Percentiles rank a stretch among this genome's conserved stretches.
These are phyloP conservation scores for Cystobasidiaceae sp. DNA, from an alignment of 1,284 basidiomycete genomes.

Conservation along the genomic window DNA sequence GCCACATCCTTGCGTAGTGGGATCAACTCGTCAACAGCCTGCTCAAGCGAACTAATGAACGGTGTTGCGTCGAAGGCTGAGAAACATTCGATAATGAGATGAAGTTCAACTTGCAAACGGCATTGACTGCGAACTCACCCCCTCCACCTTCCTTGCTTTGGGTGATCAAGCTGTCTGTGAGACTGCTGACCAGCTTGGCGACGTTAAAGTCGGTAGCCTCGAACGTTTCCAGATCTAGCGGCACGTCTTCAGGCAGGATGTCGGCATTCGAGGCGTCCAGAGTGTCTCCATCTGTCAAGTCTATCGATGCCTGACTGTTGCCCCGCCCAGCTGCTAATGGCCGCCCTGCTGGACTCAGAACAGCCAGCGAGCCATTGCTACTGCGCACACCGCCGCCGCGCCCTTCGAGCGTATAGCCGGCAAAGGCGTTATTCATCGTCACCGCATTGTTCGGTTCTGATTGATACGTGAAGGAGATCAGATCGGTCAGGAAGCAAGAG, in stretches of 20 bases:
- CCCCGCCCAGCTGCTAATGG: not conserved
- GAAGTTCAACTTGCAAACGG: no score
- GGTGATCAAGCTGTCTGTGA: conserved; percentile 38
- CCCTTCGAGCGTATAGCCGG: not conserved
- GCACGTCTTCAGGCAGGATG: not conserved
- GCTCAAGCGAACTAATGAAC: conserved; percentile 86
- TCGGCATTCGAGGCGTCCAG: not conserved
- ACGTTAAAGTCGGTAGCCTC: conserved; percentile 38
- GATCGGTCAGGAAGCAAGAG: no score
- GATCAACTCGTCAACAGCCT: conserved; percentile 79
- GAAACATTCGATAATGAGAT: not conserved
- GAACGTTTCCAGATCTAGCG: conserved; percentile 38
- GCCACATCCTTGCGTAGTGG: conserved; percentile 81
- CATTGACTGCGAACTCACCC: conserved; percentile 20
- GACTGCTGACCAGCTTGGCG: conserved; percentile 32
- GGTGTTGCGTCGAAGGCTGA: conserved; percentile 89
- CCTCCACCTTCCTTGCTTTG: conserved; percentile 27
- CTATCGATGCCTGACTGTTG: conserved; percentile 3
- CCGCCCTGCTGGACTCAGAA: not conserved
- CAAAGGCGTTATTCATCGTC: no score
- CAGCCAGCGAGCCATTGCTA: not conserved
- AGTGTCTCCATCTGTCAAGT: not conserved
- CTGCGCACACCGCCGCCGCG: not conserved
- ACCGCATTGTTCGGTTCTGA: not conserved
- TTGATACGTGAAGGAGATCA: not conserved